Base-by-base conservation (phyloP, 2,329 filamentous ascomycete genomes). In the Fusarium guadeloupense region DNA sequence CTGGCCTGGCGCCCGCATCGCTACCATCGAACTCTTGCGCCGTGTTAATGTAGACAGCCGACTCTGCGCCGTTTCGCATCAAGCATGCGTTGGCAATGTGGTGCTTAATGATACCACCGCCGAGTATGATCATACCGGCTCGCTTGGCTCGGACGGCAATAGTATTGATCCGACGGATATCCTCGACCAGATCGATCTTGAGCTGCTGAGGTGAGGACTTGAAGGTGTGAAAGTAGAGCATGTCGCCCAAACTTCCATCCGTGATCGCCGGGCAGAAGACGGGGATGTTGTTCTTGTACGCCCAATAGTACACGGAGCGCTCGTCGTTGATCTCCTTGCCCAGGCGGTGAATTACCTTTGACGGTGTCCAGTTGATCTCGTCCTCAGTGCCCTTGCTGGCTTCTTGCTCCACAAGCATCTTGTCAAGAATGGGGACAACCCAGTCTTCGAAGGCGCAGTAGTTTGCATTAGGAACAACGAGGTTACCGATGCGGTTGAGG, bases 141-240 rank as follows among this genome's bases (percentile, higher is more conserved):
- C 92, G 83, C 77, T 93, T 92, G 3, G 95, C 95, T 13, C 91
- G 83, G 26, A 98, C 91, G 0, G 94, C 88, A 61, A 98, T 88
- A 13, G 91, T 96, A 78, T 99, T 99, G 76, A 99, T 93, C 59
- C 85, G 88, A 17, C 95, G 88, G 59, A 99, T 95, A 71, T 99
- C 95, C 71, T 96, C 91, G 19, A 97, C 92, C 54, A 98, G 92
- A 74, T 98, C 95, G 57, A 97, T 86, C 52, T 89, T 87, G 35
- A 99, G 83, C 75, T 94, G 90, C 58, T 81, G 79, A 4, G 94
- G 94, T 3, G 91, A 93, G 0, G 91, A 79, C 75, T 94, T 95
- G 85, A 93, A 99, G 1, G 93, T 96, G 79, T 99, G 94, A 76
- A 99, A 98, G 78, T 97, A 98, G 34, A 99, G 82, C 95, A 99